These are phyloP conservation scores for Lachancea sp. DNA, from an alignment of 805 yeast genomes.

Conservation along the genomic window DNA sequence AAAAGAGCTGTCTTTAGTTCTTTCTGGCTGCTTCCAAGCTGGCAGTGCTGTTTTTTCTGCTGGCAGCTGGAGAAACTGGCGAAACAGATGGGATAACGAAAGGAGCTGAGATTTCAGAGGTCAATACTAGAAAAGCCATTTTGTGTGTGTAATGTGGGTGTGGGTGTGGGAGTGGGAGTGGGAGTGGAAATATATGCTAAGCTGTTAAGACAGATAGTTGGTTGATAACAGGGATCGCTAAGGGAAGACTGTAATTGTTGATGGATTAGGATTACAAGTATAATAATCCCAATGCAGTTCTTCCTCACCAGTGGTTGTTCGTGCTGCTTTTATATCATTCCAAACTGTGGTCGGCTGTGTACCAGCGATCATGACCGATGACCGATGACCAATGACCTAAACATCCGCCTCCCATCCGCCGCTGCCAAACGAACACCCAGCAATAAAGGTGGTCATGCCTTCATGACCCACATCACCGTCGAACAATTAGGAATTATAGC, in stretches of 20 bases:
- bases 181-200: not conserved
- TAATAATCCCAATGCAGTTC: too few relatives aligned
- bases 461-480: too few relatives aligned
- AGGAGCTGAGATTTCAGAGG: constrained; percentile 53
- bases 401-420: too few relatives aligned
- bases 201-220: too few relatives aligned
- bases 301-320: not conserved
- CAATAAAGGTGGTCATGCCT: too few relatives aligned
- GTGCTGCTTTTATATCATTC: not conserved
- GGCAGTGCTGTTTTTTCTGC: constrained; percentile 28
- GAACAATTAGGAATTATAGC: too few relatives aligned
- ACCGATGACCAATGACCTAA: too few relatives aligned
- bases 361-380: too few relatives aligned
- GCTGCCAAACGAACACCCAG: too few relatives aligned
- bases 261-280: not conserved
- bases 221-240: too few relatives aligned
- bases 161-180: not conserved
- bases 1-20: not conserved
- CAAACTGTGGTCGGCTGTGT: too few relatives aligned
- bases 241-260: not conserved
- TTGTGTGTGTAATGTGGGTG: not conserved
- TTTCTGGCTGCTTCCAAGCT: constrained; percentile 10
- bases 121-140: constrained; percentile 44
- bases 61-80: constrained; percentile 41
- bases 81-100: constrained; percentile 60